phyloP scores from a whole-genome alignment of 768 basidiomycete genomes.

The Multifurca ochricompacta region DNA sequence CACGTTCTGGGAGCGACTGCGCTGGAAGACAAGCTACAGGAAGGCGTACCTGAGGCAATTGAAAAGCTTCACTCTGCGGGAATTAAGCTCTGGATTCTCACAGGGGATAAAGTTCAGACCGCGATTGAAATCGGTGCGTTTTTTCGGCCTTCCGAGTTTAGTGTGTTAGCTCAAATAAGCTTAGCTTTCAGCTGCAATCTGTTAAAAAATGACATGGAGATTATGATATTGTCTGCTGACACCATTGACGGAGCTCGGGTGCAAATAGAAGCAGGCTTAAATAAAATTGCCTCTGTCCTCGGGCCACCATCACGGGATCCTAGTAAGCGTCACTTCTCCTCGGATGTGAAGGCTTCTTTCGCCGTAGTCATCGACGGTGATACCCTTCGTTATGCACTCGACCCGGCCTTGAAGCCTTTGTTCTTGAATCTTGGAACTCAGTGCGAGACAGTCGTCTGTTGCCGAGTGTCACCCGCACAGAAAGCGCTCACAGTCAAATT shows the following conservation, averaged over 20 bases:
- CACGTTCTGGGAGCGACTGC: slow-evolving; percentile 91
- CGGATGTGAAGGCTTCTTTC: slow-evolving; percentile 64
- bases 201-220: slow-evolving; percentile 88
- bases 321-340: slow-evolving; percentile 56
- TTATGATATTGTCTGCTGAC: slow-evolving; percentile 94
- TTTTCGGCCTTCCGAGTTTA: not conserved
- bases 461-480: slow-evolving; percentile 94
- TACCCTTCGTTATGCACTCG: slow-evolving; percentile 75
- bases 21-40: slow-evolving; percentile 94
- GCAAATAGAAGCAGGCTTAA: slow-evolving; percentile 87
- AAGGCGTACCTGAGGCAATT: slow-evolving; percentile 94
- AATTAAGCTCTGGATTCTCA: slow-evolving; percentile 97
- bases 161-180: not conserved
- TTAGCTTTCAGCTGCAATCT: slow-evolving; percentile 86
- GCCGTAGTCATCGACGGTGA: slow-evolving; percentile 97
- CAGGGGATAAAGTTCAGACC: slow-evolving; percentile 96
- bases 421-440: slow-evolving; percentile 93
- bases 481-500: slow-evolving; percentile 96
- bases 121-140: slow-evolving; percentile 85
- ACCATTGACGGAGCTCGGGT: slow-evolving; percentile 62
- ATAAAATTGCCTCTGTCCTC: slow-evolving; percentile 85
- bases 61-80: slow-evolving; percentile 86
- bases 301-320: slow-evolving; percentile 65
- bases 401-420: slow-evolving; percentile 66
- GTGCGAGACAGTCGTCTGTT: slow-evolving; percentile 97